Evolutionary conservation across 768 basidiomycete species (phyloP).

Genomic region (Russula sp.): DNA sequence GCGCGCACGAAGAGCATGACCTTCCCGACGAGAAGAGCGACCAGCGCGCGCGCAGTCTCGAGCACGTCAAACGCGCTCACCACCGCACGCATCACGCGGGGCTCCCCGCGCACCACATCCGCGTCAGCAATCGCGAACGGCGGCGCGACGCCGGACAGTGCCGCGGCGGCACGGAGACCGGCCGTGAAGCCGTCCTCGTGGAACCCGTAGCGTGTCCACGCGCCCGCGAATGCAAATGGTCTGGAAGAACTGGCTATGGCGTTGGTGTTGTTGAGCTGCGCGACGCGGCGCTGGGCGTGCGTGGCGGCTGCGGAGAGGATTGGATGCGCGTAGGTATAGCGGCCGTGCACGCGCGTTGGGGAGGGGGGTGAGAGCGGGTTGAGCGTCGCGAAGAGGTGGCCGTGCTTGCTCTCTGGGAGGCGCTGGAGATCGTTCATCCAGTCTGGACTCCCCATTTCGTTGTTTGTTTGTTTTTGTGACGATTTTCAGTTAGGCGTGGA

Average conservation of each 20-base stretch:
- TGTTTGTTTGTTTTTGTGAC: background rate
- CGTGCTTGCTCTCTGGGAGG: background rate
- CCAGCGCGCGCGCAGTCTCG: background rate
- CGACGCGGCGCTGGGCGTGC: slow-evolving; percentile 44
- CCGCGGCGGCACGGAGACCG: slow-evolving; percentile 30
- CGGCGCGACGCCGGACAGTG: background rate
- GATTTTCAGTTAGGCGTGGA: background rate
- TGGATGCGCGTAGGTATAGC: slow-evolving; percentile 63
- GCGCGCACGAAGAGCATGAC: background rate
- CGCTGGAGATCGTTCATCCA: slow-evolving; percentile 3
- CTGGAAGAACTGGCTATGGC: slow-evolving; percentile 24
- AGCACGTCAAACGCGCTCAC: background rate
- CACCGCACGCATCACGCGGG: background rate
- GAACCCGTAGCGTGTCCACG: slow-evolving; percentile 72
- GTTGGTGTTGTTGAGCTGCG: slow-evolving; percentile 36
- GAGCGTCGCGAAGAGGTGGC: background rate
- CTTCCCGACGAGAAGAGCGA: background rate
- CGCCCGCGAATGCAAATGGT: slow-evolving; percentile 55
- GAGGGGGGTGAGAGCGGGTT: slow-evolving; percentile 37
- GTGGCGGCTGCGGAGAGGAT: slow-evolving; percentile 54
- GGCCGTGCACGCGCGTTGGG: slow-evolving; percentile 37
- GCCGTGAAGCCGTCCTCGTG: slow-evolving; percentile 71
- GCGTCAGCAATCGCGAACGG: background rate
- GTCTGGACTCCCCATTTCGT: background rate
- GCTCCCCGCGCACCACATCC: background rate